Conservation (phyloP, 352 stramenopile species). For the Phytophthora capsici region DNA sequence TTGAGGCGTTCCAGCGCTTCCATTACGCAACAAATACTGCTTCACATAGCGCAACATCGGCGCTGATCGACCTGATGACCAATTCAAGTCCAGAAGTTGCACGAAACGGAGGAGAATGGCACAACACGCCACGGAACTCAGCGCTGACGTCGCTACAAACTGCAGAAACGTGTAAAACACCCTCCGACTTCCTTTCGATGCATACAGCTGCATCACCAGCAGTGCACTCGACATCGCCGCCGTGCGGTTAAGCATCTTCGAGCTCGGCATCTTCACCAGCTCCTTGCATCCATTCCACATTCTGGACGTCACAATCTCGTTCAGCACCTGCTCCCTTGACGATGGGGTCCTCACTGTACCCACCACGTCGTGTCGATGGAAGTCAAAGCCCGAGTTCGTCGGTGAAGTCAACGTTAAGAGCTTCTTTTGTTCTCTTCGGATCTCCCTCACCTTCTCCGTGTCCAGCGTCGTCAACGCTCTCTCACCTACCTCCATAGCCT, state of each 20-base stretch:
- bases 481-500: background rate
- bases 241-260: slow-evolving; percentile 67
- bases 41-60: slow-evolving; percentile 47
- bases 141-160: slow-evolving; percentile 59
- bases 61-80: slow-evolving; percentile 31
- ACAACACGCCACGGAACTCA: slow-evolving; percentile 73
- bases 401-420: slow-evolving; percentile 27
- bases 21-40: slow-evolving; percentile 49
- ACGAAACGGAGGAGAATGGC: slow-evolving; percentile 58
- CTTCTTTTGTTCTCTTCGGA: slow-evolving; percentile 19
- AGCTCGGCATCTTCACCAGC: slow-evolving; percentile 64
- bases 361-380: slow-evolving; percentile 51
- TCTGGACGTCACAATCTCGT: slow-evolving; percentile 69
- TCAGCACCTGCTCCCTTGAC: slow-evolving; percentile 57
- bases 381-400: slow-evolving; percentile 70
- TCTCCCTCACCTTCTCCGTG: slow-evolving; percentile 5
- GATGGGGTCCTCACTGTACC: slow-evolving; percentile 31
- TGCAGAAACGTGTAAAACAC: slow-evolving; percentile 66
- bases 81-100: slow-evolving; percentile 51
- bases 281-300: slow-evolving; percentile 66
- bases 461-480: slow-evolving; percentile 2
- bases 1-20: slow-evolving; percentile 25
- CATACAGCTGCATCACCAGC: slow-evolving; percentile 78
- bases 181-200: slow-evolving; percentile 64
- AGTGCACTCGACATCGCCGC: slow-evolving; percentile 74